Conservation (phyloP, 495 filamentous ascomycete genomes). For the Aspergillus homomorphus region DNA sequence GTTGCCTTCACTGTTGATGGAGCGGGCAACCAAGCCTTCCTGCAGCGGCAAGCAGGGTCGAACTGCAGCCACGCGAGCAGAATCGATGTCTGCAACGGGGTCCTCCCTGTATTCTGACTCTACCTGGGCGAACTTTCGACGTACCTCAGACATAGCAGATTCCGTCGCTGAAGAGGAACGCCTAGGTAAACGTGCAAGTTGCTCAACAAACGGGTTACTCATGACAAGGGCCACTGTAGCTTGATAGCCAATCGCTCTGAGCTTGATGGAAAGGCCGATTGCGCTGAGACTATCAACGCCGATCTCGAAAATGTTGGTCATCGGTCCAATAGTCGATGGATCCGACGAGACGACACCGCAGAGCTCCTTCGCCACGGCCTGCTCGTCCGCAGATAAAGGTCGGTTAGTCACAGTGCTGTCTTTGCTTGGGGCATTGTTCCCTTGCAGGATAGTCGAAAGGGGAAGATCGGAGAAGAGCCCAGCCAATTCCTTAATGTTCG, state of each 20-base stretch:
- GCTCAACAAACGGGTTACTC: constrained; percentile 59
- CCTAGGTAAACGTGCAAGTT: constrained; percentile 38
- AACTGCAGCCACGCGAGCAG: constrained; percentile 18
- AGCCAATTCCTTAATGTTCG: constrained; percentile 45
- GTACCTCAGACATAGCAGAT: constrained; percentile 9
- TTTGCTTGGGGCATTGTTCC: constrained; percentile 11
- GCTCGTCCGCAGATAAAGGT: constrained; percentile 19
- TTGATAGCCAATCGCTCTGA: constrained; percentile 54
- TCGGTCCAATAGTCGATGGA: constrained; percentile 44
- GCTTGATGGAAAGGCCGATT: constrained; percentile 59
- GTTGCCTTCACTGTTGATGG: constrained; percentile 58
- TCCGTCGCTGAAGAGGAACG: constrained; percentile 6
- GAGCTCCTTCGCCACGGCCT: constrained; percentile 23
- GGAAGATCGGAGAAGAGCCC: constrained; percentile 24
- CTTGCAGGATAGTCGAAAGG: constrained; percentile 20
- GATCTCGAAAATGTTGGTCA: constrained; percentile 46
- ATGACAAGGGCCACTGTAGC: constrained; percentile 65
- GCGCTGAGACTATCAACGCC: constrained; percentile 38
- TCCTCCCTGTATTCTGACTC: constrained; percentile 58
- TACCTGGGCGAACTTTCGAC: constrained; percentile 28
- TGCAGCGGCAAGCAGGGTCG: constrained; percentile 61
- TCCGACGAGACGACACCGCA: constrained; percentile 25
- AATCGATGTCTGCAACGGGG: constrained; percentile 7
- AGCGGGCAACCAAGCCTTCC: constrained; percentile 74
- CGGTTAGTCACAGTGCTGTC: constrained; percentile 7